Evolutionary conservation across 495 filamentous ascomycete species (phyloP), one percentile per base, ranked within the genome.

Genomic region (Thozetella sp.): DNA sequence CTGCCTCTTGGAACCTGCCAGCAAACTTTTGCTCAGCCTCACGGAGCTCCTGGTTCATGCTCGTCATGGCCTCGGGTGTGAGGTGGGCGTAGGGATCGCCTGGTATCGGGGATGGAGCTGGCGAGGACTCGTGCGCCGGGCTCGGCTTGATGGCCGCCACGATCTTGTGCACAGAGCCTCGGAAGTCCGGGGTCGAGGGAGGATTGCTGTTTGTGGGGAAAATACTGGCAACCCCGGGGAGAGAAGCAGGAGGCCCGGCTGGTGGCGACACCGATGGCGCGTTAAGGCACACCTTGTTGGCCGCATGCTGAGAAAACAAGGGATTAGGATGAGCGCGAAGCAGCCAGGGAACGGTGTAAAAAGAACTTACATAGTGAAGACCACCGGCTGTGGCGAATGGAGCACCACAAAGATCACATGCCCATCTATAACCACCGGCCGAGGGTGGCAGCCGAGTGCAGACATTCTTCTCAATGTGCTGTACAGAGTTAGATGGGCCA

Each of bases 1-100:
- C 68, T 0, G 73, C 75, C 55, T 79, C 75, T 9, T 67, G 67
- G 30, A 80, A 76, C 23, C 75, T 67, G 22, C 67, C 62, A 0
- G 62, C 64, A 60, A 76, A 79, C 30, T 63, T 72, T 2, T 53
- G 37, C 60, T 81, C 76, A 1, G 76, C 74, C 20, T 64, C 64
- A 3, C 51, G 59, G 20, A 80, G 67, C 40, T 82, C 79, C 15
- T 71, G 66, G 1, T 73, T 60, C 58, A 79, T 67, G 0, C 22
- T 54, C 0, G 54, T 46, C 13, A 63, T 67, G 26, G 63, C 54
- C 19, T 62, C 58, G 56, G 62, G 57, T 1, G 60, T 67, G 2
- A 82, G 59, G 51, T 80, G 77, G 1, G 53, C 67, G 37, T 81
- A 81, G 0, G 78, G 75, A 54, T 79, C 72, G 3, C 59, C 25